These are phyloP conservation scores for Mycena floridula DNA, from an alignment of 768 basidiomycete species.

Conservation along the genomic window DNA sequence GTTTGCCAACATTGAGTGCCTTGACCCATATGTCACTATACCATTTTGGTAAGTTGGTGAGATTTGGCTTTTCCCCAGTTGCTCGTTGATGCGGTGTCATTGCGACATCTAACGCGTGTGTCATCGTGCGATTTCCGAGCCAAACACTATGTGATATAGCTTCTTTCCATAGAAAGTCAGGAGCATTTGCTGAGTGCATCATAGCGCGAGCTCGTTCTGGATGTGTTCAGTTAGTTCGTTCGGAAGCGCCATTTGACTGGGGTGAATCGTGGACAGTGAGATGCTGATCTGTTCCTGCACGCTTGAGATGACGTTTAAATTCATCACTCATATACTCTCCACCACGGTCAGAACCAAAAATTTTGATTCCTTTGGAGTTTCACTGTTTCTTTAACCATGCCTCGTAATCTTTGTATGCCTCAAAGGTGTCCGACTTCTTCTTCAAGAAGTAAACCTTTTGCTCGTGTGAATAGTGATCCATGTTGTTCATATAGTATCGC, in stretches of 20 bases:
- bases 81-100: conserved; percentile 7
- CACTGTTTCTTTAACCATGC: conserved; percentile 19
- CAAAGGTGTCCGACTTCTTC: conserved; percentile 11
- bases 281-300: conserved; percentile 20
- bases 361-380: conserved; percentile 8
- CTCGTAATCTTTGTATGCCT: conserved; percentile 16
- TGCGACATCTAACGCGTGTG: background rate
- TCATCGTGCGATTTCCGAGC: conserved; percentile 4
- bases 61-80: conserved; percentile 10
- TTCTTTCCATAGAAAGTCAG: conserved; percentile 14
- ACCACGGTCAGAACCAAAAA: conserved; percentile 16
- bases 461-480: conserved; percentile 13
- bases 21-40: conserved; percentile 21
- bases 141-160: conserved; percentile 8
- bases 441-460: conserved; percentile 11
- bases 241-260: conserved; percentile 22
- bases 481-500: conserved; percentile 10
- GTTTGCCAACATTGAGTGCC: conserved; percentile 16
- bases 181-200: conserved; percentile 13
- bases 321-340: conserved; percentile 23
- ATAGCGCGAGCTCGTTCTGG: conserved; percentile 18
- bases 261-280: conserved; percentile 28
- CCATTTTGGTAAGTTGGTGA: conserved; percentile 15
- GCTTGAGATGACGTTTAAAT: conserved; percentile 17
- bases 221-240: conserved; percentile 21